Conservation (phyloP, 2,329 filamentous ascomycete genomes). For the Zalaria obscura region DNA sequence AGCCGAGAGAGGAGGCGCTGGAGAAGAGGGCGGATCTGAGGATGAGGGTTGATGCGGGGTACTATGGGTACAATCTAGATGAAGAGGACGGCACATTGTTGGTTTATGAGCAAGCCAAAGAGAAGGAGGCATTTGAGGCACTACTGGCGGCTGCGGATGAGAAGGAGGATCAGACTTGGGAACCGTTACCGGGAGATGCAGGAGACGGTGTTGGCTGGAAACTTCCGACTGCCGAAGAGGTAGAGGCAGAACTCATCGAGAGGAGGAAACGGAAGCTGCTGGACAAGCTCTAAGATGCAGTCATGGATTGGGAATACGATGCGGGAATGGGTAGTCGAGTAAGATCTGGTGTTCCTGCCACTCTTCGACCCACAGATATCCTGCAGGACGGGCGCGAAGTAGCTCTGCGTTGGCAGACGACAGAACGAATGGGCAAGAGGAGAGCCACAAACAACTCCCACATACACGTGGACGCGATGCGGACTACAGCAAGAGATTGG, state of each 20-base stretch:
- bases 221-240: conserved; percentile 75
- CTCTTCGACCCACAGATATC: no score
- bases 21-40: conserved; percentile 57
- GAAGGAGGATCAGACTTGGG: conserved; percentile 42
- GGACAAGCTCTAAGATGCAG: conserved; percentile 50
- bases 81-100: conserved; percentile 78
- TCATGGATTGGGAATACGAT: background rate
- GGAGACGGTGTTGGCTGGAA: conserved; percentile 75
- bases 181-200: conserved; percentile 70
- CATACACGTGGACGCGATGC: no score
- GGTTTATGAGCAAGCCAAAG: conserved; percentile 68
- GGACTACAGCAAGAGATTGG: no score
- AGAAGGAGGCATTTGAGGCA: conserved; percentile 59
- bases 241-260: conserved; percentile 87
- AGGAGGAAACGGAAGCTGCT: conserved; percentile 69
- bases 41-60: conserved; percentile 75
- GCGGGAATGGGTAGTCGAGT: no score
- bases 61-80: conserved; percentile 88
- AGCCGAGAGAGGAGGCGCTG: conserved; percentile 38
- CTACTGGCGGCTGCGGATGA: conserved; percentile 45
- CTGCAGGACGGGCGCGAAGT: no score
- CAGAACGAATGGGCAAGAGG: no score
- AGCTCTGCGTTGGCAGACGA: no score
- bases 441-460: no score
- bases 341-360: no score